Conservation (phyloP, 805 yeast species). For the Wickerhamiella occidentalis region DNA sequence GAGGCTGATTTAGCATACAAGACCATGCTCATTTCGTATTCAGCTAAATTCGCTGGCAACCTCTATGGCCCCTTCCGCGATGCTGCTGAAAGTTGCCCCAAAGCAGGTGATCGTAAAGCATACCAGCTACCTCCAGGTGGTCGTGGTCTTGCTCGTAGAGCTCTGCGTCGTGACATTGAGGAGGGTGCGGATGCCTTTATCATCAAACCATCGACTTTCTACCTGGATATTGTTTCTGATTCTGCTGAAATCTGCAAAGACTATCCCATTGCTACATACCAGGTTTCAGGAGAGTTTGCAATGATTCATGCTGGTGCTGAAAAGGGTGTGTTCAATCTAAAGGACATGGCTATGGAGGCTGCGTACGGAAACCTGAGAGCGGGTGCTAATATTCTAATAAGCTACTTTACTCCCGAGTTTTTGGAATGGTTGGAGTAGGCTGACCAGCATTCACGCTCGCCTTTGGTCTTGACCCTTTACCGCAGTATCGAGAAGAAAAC, state of each 20-base stretch:
- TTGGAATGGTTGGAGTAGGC: conserved; percentile 63
- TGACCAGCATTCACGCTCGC: too few relatives aligned
- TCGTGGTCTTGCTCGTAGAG: conserved; percentile 86
- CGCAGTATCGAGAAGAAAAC: too few relatives aligned
- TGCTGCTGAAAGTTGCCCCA: conserved; percentile 87
- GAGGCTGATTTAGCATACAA: conserved; percentile 74
- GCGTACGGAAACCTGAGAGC: conserved; percentile 90
- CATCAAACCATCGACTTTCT: conserved; percentile 92
- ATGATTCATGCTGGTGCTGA: conserved; percentile 98
- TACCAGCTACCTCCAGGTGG: conserved; percentile 93
- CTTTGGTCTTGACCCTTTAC: too few relatives aligned
- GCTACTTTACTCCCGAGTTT: conserved; percentile 92
- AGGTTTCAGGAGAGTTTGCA: conserved; percentile 94
- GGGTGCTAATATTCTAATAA: conserved; percentile 82
- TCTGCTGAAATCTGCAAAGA: conserved; percentile 73
- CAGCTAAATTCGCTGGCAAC: conserved; percentile 86
- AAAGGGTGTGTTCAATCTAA: conserved; percentile 80
- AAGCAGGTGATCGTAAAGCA: conserved; percentile 79
- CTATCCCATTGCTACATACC: conserved; percentile 87
- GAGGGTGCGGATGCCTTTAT: conserved; percentile 96
- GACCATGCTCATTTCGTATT: conserved; percentile 80
- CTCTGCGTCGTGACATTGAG: conserved; percentile 66
- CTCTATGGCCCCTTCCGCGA: conserved; percentile 96
- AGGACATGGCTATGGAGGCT: conserved; percentile 64
- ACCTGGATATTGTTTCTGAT: conserved; percentile 79